A percentile compares a stretch with the other conserved stretches of the same genome.
Evolutionary conservation across 805 yeast species (phyloP).

Genomic region (Zygoascus flipseniorum): DNA sequence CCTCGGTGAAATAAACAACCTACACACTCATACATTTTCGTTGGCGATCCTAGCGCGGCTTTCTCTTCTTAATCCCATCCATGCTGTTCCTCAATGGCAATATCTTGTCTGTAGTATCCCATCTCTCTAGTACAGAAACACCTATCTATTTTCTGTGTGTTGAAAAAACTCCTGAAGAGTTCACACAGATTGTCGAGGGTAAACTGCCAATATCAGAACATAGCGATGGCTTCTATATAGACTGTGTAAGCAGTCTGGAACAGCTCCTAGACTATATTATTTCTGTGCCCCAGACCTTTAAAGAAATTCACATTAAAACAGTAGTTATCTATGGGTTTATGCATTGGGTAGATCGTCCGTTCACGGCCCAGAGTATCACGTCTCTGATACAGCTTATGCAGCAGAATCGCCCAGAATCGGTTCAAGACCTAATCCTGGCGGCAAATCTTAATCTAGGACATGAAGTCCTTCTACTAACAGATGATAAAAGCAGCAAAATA

Average conservation of each 20-base stretch:
- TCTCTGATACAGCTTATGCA: background rate
- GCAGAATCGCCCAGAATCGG: background rate
- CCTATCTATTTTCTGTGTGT: background rate
- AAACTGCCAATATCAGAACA: background rate
- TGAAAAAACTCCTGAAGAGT: background rate
- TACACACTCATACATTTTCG: no score
- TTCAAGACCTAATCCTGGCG: background rate
- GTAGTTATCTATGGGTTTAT: background rate
- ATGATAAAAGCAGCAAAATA: background rate
- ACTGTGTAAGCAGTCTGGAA: background rate
- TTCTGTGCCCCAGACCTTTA: background rate
- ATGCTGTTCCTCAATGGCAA: background rate
- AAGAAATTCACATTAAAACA: background rate
- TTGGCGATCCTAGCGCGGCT: no score
- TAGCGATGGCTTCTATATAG: background rate
- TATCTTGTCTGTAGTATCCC: background rate
- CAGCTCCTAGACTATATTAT: background rate
- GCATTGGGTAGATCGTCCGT: constrained; percentile 3
- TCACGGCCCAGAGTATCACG: background rate
- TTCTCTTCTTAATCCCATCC: no score
- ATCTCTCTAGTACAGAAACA: background rate
- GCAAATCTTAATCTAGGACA: background rate
- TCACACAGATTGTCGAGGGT: background rate
- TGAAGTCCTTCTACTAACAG: background rate
- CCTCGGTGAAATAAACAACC: no score